phyloP scores from a whole-genome alignment of 768 basidiomycete genomes.

The Holtermannia corniformis region DNA sequence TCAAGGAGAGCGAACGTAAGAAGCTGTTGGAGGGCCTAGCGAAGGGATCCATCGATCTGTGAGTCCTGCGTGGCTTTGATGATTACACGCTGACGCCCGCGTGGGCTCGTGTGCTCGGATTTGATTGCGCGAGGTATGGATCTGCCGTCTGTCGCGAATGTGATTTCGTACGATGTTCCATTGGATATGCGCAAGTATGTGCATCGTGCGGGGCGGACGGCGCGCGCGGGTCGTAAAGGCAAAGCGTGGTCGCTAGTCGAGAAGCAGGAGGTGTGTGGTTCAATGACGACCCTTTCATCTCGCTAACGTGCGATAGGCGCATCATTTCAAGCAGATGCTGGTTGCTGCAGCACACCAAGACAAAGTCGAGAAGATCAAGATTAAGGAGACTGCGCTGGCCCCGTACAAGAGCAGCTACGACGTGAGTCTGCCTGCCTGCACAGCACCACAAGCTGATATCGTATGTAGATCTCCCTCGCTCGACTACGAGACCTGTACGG shows the following conservation, averaged over 20 bases:
- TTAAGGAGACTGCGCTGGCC: slow-evolving; percentile 55
- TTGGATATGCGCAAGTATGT: slow-evolving; percentile 98
- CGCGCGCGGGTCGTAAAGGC: slow-evolving; percentile 78
- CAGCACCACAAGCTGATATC: too few species aligned
- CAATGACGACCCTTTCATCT: background rate
- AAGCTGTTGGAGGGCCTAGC: slow-evolving; percentile 70
- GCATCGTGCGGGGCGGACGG: slow-evolving; percentile 92
- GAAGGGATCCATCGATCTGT: slow-evolving; percentile 74
- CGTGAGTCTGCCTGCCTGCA: too few species aligned
- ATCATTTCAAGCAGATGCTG: slow-evolving; percentile 78
- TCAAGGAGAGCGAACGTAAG: slow-evolving; percentile 62
- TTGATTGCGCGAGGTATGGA: slow-evolving; percentile 93
- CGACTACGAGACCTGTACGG: too few species aligned
- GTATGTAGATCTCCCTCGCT: too few species aligned
- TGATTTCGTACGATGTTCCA: slow-evolving; percentile 89
- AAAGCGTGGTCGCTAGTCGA: slow-evolving; percentile 93
- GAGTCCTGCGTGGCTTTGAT: slow-evolving; percentile 31
- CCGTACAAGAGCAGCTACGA: slow-evolving; percentile 57
- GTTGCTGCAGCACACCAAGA: slow-evolving; percentile 60
- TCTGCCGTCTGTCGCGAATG: slow-evolving; percentile 81
- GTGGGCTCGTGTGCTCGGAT: slow-evolving; percentile 89
- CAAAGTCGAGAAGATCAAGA: slow-evolving; percentile 58
- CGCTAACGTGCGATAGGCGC: slow-evolving; percentile 50
- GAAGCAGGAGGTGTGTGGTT: slow-evolving; percentile 53
- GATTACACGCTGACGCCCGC: background rate